These are phyloP conservation scores for Brettanomyces bruxellensis DNA, from an alignment of 805 yeast genomes.

Conservation along the genomic window DNA sequence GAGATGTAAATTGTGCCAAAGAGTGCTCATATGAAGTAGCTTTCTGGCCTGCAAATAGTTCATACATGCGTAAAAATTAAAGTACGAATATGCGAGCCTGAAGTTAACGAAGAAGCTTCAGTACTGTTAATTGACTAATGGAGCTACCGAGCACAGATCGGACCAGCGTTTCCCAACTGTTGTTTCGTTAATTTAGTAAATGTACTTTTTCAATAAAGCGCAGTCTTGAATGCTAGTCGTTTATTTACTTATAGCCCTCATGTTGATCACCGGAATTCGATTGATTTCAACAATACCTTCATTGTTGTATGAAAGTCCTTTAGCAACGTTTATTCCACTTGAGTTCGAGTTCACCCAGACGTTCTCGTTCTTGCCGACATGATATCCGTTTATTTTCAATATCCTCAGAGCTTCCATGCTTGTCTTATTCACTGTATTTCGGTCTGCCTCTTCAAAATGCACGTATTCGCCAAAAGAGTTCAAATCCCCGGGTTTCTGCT, in stretches of 20 bases:
- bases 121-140: too few relatives aligned
- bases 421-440: too few relatives aligned
- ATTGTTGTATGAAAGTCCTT: constrained; percentile 5
- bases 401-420: constrained; percentile 10
- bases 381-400: constrained; percentile 18
- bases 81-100: too few relatives aligned
- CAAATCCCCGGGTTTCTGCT: constrained; percentile 28
- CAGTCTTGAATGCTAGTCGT: neutral
- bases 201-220: too few relatives aligned
- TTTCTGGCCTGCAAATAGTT: too few relatives aligned
- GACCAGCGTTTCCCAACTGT: too few relatives aligned
- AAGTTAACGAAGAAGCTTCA: too few relatives aligned
- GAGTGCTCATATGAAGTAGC: too few relatives aligned
- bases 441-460: constrained; percentile 13
- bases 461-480: constrained; percentile 31
- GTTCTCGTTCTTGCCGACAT: constrained; percentile 8
- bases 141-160: too few relatives aligned
- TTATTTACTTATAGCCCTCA: constrained; percentile 7
- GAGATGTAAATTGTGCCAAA: too few relatives aligned
- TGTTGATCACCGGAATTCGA: constrained; percentile 14
- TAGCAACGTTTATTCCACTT: neutral
- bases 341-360: constrained; percentile 14
- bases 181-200: too few relatives aligned
- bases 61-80: too few relatives aligned
- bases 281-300: constrained; percentile 12